Evolutionary conservation across 2,329 filamentous ascomycete genomes (phyloP).

Genomic region (Aspergillus ibericus): DNA sequence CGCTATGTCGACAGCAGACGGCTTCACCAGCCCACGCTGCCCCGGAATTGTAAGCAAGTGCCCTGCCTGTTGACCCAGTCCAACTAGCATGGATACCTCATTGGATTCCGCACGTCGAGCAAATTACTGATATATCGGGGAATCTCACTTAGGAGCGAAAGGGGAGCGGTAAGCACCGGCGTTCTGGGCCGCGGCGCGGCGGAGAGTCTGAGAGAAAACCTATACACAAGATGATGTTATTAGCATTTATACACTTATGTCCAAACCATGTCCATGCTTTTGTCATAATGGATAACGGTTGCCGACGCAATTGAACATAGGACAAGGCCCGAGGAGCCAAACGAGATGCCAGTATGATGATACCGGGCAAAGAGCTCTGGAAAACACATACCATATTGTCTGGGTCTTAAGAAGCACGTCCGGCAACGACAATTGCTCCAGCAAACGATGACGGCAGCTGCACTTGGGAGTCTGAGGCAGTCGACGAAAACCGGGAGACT

Average conservation of each 20-base stretch:
- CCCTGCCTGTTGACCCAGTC: not conserved
- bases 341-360: not conserved
- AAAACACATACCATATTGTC: constrained; percentile 34
- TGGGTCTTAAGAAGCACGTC: constrained; percentile 23
- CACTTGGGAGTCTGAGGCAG: constrained; percentile 14
- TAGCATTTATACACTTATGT: constrained; percentile 16
- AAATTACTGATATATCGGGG: constrained; percentile 5
- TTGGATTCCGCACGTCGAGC: not conserved
- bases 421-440: constrained; percentile 28
- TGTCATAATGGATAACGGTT: constrained; percentile 3
- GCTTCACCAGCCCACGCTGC: not conserved
- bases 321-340: not conserved
- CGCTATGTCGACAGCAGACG: not conserved
- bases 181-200: constrained; percentile 40
- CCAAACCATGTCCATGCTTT: not conserved
- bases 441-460: constrained; percentile 20
- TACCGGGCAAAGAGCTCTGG: not conserved
- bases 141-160: constrained; percentile 58
- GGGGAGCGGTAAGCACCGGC: constrained; percentile 53
- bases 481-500: constrained; percentile 39
- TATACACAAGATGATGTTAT: constrained; percentile 12
- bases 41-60: not conserved
- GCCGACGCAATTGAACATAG: not conserved
- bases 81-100: not conserved
- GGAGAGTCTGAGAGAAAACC: constrained; percentile 36